These are phyloP conservation scores for Eucalyptus fibrosa DNA, from an alignment of 345 rosid genomes.

Conservation along the genomic window DNA sequence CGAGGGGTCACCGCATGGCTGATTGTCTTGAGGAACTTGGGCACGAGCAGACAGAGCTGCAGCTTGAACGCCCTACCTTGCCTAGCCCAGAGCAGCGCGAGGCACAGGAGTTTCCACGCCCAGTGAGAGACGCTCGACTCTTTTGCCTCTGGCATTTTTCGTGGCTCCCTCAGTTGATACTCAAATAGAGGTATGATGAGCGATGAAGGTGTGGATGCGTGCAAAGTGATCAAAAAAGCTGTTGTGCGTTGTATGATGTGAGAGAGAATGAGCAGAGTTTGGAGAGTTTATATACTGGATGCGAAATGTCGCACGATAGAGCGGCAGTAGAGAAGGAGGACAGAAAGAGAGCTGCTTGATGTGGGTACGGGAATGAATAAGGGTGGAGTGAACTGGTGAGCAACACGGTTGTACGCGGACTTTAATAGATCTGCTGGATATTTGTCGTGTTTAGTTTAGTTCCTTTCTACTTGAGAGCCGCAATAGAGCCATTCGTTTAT, in stretches of 20 bases:
- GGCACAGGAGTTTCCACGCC: conserved; percentile 47
- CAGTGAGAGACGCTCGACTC: background rate
- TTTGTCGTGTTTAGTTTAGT: background rate
- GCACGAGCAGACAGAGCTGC: conserved; percentile 10
- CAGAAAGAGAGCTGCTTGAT: background rate
- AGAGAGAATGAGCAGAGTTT: background rate
- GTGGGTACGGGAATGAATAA: background rate
- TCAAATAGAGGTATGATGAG: background rate
- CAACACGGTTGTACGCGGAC: background rate
- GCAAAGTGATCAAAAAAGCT: background rate
- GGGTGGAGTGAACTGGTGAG: background rate
- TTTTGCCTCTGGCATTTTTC: background rate
- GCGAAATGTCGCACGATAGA: background rate
- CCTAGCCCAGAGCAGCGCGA: conserved; percentile 63
- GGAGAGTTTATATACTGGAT: background rate
- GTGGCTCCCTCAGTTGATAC: background rate
- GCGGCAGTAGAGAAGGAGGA: background rate
- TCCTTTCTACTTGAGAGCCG: background rate
- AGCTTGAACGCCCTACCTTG: conserved; percentile 64
- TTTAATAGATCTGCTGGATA: background rate
- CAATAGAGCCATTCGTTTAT: background rate
- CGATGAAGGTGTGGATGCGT: background rate
- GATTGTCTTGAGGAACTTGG: conserved; percentile 23
- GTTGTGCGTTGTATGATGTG: background rate
- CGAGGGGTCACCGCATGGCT: background rate